phyloP scores from a whole-genome alignment of 1,139 yeast species.

The Zhuliangozyma blackwelliae region DNA sequence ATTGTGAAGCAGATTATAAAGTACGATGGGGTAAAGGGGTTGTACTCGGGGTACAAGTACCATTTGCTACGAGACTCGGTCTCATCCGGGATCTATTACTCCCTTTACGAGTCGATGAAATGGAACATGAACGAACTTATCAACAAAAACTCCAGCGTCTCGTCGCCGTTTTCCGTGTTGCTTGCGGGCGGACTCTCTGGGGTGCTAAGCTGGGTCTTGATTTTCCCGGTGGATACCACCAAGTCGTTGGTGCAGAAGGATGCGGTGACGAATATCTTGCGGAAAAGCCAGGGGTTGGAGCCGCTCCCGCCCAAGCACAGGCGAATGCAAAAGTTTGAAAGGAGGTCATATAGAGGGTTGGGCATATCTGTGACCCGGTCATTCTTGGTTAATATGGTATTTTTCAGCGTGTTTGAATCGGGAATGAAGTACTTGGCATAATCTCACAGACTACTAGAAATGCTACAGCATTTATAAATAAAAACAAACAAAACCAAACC shows the following conservation, averaged over 20 bases:
- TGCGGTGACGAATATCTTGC: constrained; percentile 59
- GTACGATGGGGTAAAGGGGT: constrained; percentile 56
- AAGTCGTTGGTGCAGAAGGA: constrained; percentile 75
- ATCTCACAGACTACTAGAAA: background rate
- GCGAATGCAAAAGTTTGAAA: constrained; percentile 30
- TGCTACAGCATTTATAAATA: too few species aligned
- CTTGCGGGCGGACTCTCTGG: constrained; percentile 83
- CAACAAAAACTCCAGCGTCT: constrained; percentile 23
- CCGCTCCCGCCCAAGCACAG: constrained; percentile 30
- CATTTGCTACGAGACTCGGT: constrained; percentile 66
- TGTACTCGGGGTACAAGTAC: constrained; percentile 69
- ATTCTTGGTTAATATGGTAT: constrained; percentile 67
- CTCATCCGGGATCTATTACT: constrained; percentile 71
- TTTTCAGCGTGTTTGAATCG: constrained; percentile 69
- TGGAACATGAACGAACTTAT: constrained; percentile 35
- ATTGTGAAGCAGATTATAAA: constrained; percentile 51
- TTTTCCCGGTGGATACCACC: constrained; percentile 78
- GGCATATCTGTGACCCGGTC: constrained; percentile 72
- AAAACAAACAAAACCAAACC: too few species aligned
- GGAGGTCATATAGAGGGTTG: constrained; percentile 67
- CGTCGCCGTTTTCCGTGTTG: constrained; percentile 34
- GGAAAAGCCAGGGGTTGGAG: constrained; percentile 43
- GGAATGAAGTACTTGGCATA: constrained; percentile 46
- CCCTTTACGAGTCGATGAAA: constrained; percentile 70
- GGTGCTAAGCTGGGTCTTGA: constrained; percentile 63